Percentiles rank a stretch among this genome's conserved stretches.
phyloP scores from a whole-genome alignment of 164 flowering plant genomes.

The Berberis vulgaris region DNA sequence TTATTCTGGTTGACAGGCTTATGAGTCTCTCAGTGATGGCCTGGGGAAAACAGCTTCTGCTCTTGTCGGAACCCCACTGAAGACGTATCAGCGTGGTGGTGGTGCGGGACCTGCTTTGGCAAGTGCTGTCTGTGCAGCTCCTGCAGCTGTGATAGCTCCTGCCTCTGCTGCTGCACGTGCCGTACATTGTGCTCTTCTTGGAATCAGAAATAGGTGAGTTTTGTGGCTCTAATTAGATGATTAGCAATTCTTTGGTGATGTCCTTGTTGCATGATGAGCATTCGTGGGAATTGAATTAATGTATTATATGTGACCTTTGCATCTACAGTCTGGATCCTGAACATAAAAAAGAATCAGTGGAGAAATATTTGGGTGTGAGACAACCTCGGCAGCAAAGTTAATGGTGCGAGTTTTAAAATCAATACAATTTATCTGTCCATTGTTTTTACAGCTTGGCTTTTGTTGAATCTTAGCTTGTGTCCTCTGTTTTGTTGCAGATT shows the following conservation, averaged over 20 bases:
- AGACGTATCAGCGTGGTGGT: conserved; percentile 74
- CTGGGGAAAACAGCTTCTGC: conserved; percentile 81
- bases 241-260: not conserved
- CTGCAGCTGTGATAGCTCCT: conserved; percentile 90
- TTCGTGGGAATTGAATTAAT: not conserved
- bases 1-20: conserved; percentile 49
- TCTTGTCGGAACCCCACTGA: conserved; percentile 67
- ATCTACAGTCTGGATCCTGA: conserved; percentile 90
- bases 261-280: not conserved
- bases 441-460: not conserved
- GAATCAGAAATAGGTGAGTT: conserved; percentile 83
- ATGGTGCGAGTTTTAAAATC: conserved; percentile 4
- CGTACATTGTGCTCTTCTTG: conserved; percentile 79
- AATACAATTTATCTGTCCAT: not conserved
- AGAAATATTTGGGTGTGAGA: conserved; percentile 66
- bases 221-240: not conserved
- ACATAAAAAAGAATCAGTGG: conserved; percentile 79
- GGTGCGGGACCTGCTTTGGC: conserved; percentile 84
- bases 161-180: conserved; percentile 87
- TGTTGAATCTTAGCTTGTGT: no score
- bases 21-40: conserved; percentile 76
- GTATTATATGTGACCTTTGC: not conserved
- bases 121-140: conserved; percentile 75
- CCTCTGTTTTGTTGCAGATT: no score
- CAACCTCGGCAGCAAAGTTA: conserved; percentile 22